Percentiles rank a stretch among this genome's conserved stretches.
Evolutionary conservation across 208 protist species (phyloP).

Genomic region (Wallacemonas sp.): DNA sequence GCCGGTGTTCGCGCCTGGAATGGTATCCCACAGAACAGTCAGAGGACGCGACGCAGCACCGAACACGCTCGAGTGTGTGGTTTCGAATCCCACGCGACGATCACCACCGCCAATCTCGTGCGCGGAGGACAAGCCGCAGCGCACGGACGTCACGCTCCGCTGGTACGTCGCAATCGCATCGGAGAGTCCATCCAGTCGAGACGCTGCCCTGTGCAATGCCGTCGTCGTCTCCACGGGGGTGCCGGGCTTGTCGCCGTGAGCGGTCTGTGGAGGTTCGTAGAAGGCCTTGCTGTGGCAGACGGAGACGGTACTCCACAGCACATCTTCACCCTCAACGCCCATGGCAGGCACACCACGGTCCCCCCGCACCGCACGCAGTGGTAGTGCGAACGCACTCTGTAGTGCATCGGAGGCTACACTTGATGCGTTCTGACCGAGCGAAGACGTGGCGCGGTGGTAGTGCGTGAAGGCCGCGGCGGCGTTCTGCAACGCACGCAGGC

Average conservation of each 20-base stretch:
- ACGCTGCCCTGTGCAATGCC: neutral
- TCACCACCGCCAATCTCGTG: neutral
- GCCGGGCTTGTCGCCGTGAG: neutral
- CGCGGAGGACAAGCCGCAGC: neutral
- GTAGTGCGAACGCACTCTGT: conserved; percentile 2
- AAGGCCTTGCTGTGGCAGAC: conserved; percentile 10
- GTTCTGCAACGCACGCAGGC: conserved; percentile 3
- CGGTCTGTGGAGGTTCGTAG: neutral
- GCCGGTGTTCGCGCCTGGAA: neutral
- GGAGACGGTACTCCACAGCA: neutral
- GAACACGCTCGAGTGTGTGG: neutral
- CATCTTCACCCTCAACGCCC: conserved; percentile 1
- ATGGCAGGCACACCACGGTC: too few species aligned
- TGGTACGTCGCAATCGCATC: neutral
- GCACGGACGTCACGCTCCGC: neutral
- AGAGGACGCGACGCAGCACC: conserved; percentile 2
- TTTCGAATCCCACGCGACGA: neutral
- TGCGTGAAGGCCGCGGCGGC: conserved; percentile 7
- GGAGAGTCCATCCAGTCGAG: neutral
- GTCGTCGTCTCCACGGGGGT: neutral
- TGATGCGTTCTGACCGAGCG: too few species aligned
- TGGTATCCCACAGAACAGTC: conserved; percentile 39
- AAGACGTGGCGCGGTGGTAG: too few species aligned
- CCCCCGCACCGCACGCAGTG: neutral
- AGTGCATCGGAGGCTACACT: neutral